Evolutionary conservation across 495 filamentous ascomycete species (phyloP).

Genomic region (Annulohypoxylon stygium): DNA sequence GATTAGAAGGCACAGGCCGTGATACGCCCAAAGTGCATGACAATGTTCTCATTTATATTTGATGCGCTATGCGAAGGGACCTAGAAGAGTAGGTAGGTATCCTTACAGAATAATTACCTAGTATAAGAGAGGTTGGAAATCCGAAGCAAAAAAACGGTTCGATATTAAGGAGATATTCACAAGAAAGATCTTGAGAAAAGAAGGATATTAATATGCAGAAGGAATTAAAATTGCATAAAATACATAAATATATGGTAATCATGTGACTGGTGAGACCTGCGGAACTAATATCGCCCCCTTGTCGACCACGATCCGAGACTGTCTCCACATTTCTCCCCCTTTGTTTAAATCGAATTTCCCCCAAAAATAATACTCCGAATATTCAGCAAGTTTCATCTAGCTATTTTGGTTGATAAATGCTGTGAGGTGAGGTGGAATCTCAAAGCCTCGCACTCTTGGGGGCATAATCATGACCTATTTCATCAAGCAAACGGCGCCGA

Average conservation of each 20-base stretch:
- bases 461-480: slow-evolving; percentile 24
- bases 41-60: too few relatives aligned
- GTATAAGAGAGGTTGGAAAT: too few relatives aligned
- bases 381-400: not conserved
- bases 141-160: too few relatives aligned
- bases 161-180: too few relatives aligned
- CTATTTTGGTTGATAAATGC: not conserved
- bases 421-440: not conserved
- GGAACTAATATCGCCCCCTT: slow-evolving; percentile 27
- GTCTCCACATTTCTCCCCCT: slow-evolving; percentile 22
- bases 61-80: too few relatives aligned
- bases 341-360: slow-evolving; percentile 9
- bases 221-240: not conserved
- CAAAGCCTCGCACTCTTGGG: not conserved
- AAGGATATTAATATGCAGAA: too few relatives aligned
- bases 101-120: too few relatives aligned
- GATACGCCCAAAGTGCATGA: too few relatives aligned
- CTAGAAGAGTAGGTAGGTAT: too few relatives aligned
- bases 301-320: not conserved
- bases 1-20: too few relatives aligned
- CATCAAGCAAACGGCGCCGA: slow-evolving; percentile 43
- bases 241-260: slow-evolving; percentile 1
- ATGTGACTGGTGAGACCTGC: slow-evolving; percentile 28
- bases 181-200: too few relatives aligned
- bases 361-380: slow-evolving; percentile 9